Evolutionary conservation across 306 rosid species (phyloP).

Genomic region (Begonia fuchsioides): DNA sequence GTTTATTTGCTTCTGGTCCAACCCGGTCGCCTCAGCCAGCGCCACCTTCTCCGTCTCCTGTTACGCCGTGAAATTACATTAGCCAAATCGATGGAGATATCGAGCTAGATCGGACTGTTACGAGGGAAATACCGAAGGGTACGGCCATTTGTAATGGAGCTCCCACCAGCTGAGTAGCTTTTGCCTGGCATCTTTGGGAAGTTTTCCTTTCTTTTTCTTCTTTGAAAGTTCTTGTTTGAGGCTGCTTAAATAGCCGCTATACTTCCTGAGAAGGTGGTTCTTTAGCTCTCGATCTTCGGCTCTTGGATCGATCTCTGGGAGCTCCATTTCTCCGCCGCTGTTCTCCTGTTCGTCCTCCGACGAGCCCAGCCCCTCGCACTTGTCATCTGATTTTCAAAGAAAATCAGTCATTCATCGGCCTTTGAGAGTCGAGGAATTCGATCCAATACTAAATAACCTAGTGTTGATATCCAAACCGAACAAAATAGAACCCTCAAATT

Average conservation of each 20-base stretch:
- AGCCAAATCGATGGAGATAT: no score
- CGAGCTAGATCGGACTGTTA: no score
- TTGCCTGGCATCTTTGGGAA: slow-evolving; percentile 96
- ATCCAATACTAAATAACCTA: no score
- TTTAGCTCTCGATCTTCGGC: slow-evolving; percentile 91
- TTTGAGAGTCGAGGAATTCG: no score
- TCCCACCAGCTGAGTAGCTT: slow-evolving; percentile 98
- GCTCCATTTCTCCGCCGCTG: slow-evolving; percentile 74
- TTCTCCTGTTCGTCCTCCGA: slow-evolving; percentile 84
- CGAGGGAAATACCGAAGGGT: slow-evolving; percentile 54
- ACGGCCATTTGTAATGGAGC: slow-evolving; percentile 95
- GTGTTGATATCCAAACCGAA: no score
- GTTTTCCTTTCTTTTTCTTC: slow-evolving; percentile 91
- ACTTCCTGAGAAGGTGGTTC: slow-evolving; percentile 70
- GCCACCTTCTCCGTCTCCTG: slow-evolving; percentile 98
- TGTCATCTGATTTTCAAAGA: slow-evolving; percentile 31
- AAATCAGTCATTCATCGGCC: no score
- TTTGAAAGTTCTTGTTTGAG: slow-evolving; percentile 95
- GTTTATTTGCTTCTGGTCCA: no score
- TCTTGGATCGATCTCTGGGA: slow-evolving; percentile 71
- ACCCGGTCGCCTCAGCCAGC: slow-evolving; percentile 83
- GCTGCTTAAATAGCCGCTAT: slow-evolving; percentile 87
- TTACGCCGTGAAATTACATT: neutral
- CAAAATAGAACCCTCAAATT: no score
- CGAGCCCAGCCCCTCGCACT: slow-evolving; percentile 59